Evolutionary conservation across 176 grass and related monocot species (phyloP), one percentile per base, ranked within the genome.

Genomic region (Zoysia pacifica): DNA sequence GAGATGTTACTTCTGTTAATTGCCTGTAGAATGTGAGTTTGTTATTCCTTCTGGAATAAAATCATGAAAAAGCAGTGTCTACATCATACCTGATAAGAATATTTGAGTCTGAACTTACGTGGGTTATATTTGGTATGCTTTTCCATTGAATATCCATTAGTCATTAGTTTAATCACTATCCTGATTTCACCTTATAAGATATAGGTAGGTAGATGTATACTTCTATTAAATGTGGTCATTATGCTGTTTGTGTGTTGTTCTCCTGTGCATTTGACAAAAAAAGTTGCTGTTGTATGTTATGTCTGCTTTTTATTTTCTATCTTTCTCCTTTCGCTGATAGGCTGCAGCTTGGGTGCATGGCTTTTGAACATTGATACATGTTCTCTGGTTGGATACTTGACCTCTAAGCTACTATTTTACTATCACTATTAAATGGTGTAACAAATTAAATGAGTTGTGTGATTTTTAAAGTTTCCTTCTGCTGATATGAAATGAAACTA

Each of bases 21-120:
- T 35, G 35, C 7, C 16, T 3, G 38, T 16, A 12, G 53, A 16
- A 15, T 66, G n/a, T 36, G 67, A 28, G 28, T 28, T 28, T 28
- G 28, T 28, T 28, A 28, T 28, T 28, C 28, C 28, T 28, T 28
- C 28, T 28, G 28, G 28, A 28, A 28, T 28, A 28, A 28, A 38
- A 44, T 65, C 7, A 20, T 65, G 13, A 11, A 85, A 79, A 62
- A 67, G 5, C 12, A 73, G 19, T 20, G 39, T 74, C 16, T 9
- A 46, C 2, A 50, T 78, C 37, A 18, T 4, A 56, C 18, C 52
- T 69, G 20, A 56, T 48, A 72, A 20, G 18, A 6, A 18, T 53
- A 41, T 60, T 81, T 74, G 44, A 48, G 35, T 74, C 28, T 35
- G 43, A 74, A 19, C 8, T 45, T 85, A 56, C 35, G 11, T 35